Base-by-base conservation (phyloP, 2,329 filamentous ascomycete species). In the Xylaria sp. region DNA sequence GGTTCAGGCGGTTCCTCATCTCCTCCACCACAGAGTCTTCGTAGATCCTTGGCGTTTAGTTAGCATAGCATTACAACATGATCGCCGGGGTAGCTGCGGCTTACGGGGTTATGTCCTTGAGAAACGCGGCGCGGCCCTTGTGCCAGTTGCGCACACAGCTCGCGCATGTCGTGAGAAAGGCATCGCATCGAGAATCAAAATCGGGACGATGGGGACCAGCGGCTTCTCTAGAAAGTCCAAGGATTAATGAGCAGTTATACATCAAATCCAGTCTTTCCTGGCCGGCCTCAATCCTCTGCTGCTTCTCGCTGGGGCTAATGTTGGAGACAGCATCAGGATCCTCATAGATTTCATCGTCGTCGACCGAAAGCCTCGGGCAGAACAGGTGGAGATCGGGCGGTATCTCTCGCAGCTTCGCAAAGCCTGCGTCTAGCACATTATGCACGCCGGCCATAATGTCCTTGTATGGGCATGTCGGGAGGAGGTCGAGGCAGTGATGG, bases 71-170 rank as follows among this genome's bases (percentile, higher is more conserved):
- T 48, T 20, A 25, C 20, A 44, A 18, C 46, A 28, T 12, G 4
- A 2, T 15, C 18, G 8, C n/a, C 3, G 8, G 44, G n/a, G 37
- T 8, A 48, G 41, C 39, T 10, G 57, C 52, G 25, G 80, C 84
- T 75, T 82, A 89, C 85, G 90, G 87, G 73, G 87, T 84, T 64
- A 94, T 83, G 57, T 87, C 83, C 69, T 89, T 87, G 39, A 92
- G 81, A 71, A 92, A 87, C 65, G 83, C 82, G 69, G 87, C 87
- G 70, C 92, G 90, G 37, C 86, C 87, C 76, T 89, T 89, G 79
- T 94, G 92, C 87, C 92, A 94, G 73, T 90, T 90, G 70, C 89
- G 85, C 61, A 92, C 90, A 77, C 92, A 94, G 61, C 87, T 84
- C 63, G 93, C 88, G 79, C 92, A 94, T 66, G 81, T 84, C 66